Evolutionary conservation across 148 eudicot species (phyloP), one percentile per base, ranked within the genome.

Genomic region (Amaranthus palmeri): DNA sequence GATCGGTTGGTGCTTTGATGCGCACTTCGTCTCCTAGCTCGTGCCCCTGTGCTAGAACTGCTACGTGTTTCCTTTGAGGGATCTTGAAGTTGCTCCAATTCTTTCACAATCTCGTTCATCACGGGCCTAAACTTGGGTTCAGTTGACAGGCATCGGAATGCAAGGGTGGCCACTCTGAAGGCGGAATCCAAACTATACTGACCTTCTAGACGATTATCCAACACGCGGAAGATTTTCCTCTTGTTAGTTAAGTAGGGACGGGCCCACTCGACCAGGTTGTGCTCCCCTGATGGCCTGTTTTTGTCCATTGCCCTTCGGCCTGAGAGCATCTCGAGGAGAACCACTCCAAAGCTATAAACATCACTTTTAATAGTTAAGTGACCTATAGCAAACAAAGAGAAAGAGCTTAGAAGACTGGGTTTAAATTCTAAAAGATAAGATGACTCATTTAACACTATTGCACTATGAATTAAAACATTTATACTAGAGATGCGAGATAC

Each of bases 221-320:
- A 70, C 54, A 92, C 70, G 2, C 86, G 90, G 44, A 87, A 83
- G 63, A 92, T 82, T 77, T 84, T 88, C 5, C 93, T 78, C 73
- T 90, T 92, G 77, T 86, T 86, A 5, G 81, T 86, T 25, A 92
- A 79, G 77, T 86, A 88, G 17, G 98, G 93, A 53, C 89, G 88
- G 67, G 98, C 96, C 93, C 93, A 92, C 55, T 92, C 93, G 3
- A 92, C 96, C 13, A 92, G 83, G 77, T 80, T 90, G 62, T 92
- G 98, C 74, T 90, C 86, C 13, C 96, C 93, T 0, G 86, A 78
- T 57, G 98, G 98, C 2, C 96, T 86, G 79, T 90, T 92, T 79
- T 90, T 90, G 87, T 92, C 98, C 66, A 92, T 83, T 41, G 98
- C 96, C 75, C 92, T 80, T 73, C 84, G 85, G 8, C 98, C 98